Evolutionary conservation across 495 filamentous ascomycete genomes (phyloP).

Genomic region (Aspergillus coremiiformis): DNA sequence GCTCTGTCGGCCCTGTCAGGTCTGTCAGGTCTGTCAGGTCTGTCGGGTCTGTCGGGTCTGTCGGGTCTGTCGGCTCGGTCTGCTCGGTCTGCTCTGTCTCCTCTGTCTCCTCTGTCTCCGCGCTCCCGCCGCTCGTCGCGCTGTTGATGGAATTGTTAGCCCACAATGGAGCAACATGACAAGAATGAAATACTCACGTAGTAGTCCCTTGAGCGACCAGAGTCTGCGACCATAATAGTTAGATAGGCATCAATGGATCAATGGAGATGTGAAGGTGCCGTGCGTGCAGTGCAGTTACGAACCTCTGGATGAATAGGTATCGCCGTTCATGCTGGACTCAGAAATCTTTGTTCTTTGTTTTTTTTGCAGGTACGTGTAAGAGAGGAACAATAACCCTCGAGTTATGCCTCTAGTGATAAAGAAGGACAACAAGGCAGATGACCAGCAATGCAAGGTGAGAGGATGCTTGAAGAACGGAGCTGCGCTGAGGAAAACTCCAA

Average conservation of each 20-base stretch:
- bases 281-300: slow-evolving; percentile 15
- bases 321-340: slow-evolving; percentile 71
- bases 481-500: slow-evolving; percentile 20
- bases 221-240: slow-evolving; percentile 40
- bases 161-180: not conserved
- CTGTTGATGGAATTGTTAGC: slow-evolving; percentile 19
- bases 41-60: too few relatives aligned
- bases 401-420: not conserved
- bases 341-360: slow-evolving; percentile 1
- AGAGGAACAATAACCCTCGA: not conserved
- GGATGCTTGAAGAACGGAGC: slow-evolving; percentile 1
- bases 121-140: slow-evolving; percentile 47
- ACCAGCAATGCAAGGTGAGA: not conserved
- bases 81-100: too few relatives aligned
- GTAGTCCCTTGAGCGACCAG: slow-evolving; percentile 67
- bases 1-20: too few relatives aligned
- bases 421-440: not conserved
- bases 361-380: not conserved
- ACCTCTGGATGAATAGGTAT: slow-evolving; percentile 78
- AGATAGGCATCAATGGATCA: too few relatives aligned
- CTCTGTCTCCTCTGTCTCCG: slow-evolving; percentile 44
- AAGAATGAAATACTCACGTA: slow-evolving; percentile 44
- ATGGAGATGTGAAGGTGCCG: not conserved
- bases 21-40: too few relatives aligned
- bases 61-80: too few relatives aligned